These are phyloP conservation scores for Petunia axillaris DNA, from an alignment of 257 asterid genomes.

Conservation along the genomic window DNA sequence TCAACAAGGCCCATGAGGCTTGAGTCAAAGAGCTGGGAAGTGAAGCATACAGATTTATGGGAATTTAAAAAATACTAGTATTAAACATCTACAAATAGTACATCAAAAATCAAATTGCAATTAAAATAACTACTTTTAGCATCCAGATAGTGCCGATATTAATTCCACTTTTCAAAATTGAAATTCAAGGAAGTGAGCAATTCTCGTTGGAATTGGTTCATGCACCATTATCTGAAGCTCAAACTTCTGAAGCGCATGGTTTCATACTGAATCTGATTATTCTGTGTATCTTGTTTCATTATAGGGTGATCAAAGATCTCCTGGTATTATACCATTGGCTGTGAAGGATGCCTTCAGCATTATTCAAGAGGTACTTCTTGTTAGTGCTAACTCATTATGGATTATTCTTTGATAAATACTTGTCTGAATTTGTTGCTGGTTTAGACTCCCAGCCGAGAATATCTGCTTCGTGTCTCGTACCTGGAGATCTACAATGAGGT, in stretches of 20 bases:
- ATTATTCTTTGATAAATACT: conserved; percentile 31
- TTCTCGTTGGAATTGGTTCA: conserved; percentile 1
- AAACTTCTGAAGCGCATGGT: not conserved
- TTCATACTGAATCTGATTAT: not conserved
- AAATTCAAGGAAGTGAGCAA: not conserved
- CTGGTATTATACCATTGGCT: conserved; percentile 97
- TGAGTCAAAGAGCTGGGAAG: not conserved
- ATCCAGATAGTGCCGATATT: conserved; percentile 12
- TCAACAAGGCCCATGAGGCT: not conserved
- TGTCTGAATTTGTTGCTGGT: conserved; percentile 34
- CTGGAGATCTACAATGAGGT: conserved; percentile 99
- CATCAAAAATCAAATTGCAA: not conserved
- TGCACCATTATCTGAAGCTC: not conserved
- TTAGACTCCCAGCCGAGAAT: conserved; percentile 97
- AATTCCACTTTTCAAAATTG: conserved; percentile 4
- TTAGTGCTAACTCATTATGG: conserved; percentile 35
- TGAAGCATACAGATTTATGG: not conserved
- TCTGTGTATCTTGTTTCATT: conserved; percentile 6
- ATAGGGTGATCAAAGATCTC: conserved; percentile 99
- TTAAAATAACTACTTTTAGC: not conserved
- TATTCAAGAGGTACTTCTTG: conserved; percentile 89
- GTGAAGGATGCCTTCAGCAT: conserved; percentile 98
- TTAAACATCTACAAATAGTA: not conserved
- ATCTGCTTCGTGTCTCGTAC: conserved; percentile 93
- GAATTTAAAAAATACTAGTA: not conserved